These are phyloP conservation scores for Epichloe amarillans DNA, from an alignment of 2,329 filamentous ascomycete species.

Conservation along the genomic window DNA sequence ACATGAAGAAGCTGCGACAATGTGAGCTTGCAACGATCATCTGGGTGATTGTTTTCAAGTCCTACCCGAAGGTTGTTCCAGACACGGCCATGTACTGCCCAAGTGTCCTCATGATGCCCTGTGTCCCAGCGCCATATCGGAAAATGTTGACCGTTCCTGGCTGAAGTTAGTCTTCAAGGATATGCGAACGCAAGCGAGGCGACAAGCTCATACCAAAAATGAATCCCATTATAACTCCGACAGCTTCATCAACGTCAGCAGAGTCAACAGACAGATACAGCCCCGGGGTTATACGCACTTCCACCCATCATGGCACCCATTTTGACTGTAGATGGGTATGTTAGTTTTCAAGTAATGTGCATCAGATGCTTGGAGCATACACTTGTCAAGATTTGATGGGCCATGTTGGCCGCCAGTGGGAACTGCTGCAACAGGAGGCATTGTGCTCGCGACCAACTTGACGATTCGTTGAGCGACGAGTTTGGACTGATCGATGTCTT, in stretches of 20 bases:
- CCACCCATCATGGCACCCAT: conserved; percentile 99
- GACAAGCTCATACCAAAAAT: conserved; percentile 60
- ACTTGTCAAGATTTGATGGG: conserved; percentile 41
- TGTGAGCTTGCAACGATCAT: conserved; percentile 10
- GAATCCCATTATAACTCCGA: conserved; percentile 93
- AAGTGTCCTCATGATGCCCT: conserved; percentile 85
- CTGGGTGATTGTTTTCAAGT: not conserved
- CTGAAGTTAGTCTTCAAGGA: not conserved
- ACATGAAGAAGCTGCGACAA: conserved; percentile 76
- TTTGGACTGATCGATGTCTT: not conserved
- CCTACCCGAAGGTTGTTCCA: conserved; percentile 86
- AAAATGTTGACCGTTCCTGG: conserved; percentile 87
- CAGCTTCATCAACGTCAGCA: conserved; percentile 46
- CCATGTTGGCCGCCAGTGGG: conserved; percentile 28
- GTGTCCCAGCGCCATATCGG: conserved; percentile 81
- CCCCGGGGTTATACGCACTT: conserved; percentile 51
- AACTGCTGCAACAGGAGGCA: conserved; percentile 29
- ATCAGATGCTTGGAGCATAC: conserved; percentile 20
- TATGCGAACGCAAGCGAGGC: not conserved
- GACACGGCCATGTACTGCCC: conserved; percentile 96
- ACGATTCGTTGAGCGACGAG: not conserved
- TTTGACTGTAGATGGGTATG: conserved; percentile 35
- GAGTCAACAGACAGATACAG: not conserved
- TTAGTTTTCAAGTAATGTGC: not conserved
- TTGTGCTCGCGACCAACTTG: conserved; percentile 4